phyloP scores from a whole-genome alignment of 257 asterid species.

The Avicennia marina region DNA sequence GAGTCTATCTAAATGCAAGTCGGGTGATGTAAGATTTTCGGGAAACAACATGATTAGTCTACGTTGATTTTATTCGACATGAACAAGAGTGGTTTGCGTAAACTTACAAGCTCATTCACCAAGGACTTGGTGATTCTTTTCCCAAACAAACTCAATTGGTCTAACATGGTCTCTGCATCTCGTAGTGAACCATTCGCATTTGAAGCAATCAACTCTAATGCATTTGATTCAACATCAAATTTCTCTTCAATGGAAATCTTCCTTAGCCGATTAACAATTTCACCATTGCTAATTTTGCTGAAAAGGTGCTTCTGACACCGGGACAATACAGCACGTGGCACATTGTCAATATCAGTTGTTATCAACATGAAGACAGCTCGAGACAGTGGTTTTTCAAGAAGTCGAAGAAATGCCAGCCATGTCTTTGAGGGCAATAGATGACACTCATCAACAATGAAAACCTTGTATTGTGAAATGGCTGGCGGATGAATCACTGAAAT shows the following conservation, averaged over 20 bases:
- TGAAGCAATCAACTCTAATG: slow-evolving; percentile 75
- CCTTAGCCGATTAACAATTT: slow-evolving; percentile 62
- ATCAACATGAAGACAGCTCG: slow-evolving; percentile 62
- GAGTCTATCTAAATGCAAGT: not conserved
- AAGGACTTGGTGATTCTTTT: slow-evolving; percentile 73
- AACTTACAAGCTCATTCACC: slow-evolving; percentile 95
- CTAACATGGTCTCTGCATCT: slow-evolving; percentile 95
- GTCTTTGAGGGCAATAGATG: slow-evolving; percentile 84
- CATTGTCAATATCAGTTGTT: slow-evolving; percentile 74
- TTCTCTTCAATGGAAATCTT: slow-evolving; percentile 64
- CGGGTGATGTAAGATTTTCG: not conserved
- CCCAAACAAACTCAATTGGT: slow-evolving; percentile 91
- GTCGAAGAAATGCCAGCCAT: slow-evolving; percentile 73
- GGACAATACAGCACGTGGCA: slow-evolving; percentile 76
- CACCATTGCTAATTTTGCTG: slow-evolving; percentile 69
- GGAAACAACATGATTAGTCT: not conserved
- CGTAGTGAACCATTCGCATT: slow-evolving; percentile 94
- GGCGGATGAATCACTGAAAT: slow-evolving; percentile 37
- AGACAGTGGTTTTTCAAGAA: slow-evolving; percentile 78
- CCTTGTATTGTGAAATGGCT: slow-evolving; percentile 43
- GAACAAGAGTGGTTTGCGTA: no score
- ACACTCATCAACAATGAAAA: slow-evolving; percentile 78
- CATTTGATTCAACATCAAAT: slow-evolving; percentile 72
- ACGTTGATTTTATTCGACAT: no score
- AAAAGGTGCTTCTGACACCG: slow-evolving; percentile 88